These are phyloP conservation scores for Talaromyces sp. DNA, from an alignment of 2,329 filamentous ascomycete species.

Conservation along the genomic window DNA sequence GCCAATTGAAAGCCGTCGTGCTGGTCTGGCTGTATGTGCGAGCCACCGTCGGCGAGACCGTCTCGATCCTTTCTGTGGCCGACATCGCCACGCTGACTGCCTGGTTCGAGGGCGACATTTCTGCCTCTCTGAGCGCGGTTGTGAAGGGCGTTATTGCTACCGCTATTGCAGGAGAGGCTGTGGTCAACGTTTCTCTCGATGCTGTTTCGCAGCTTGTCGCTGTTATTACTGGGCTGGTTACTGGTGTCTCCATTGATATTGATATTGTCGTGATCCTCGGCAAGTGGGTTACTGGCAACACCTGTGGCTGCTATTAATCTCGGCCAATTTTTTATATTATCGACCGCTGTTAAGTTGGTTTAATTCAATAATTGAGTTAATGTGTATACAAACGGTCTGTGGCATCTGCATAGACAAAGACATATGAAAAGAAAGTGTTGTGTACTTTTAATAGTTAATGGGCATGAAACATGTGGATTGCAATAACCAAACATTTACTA, in stretches of 20 bases:
- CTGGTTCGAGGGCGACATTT: constrained; percentile 26
- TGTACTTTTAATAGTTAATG: neutral
- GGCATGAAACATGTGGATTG: neutral
- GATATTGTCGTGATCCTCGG: constrained; percentile 50
- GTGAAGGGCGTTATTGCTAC: constrained; percentile 27
- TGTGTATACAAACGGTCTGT: neutral
- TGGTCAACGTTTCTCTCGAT: constrained; percentile 25
- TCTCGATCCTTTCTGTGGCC: constrained; percentile 19
- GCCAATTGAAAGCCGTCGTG: constrained; percentile 31
- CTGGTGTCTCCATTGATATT: constrained; percentile 31
- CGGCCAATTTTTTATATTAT: neutral
- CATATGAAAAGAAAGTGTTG: neutral
- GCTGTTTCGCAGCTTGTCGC: constrained; percentile 31
- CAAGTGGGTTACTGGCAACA: constrained; percentile 16
- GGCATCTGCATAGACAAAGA: neutral
- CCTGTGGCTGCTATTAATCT: constrained; percentile 2
- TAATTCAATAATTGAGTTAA: neutral
- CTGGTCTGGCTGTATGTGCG: constrained; percentile 31
- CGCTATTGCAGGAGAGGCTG: constrained; percentile 25
- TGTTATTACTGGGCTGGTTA: constrained; percentile 24
- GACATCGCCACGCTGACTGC: constrained; percentile 23
- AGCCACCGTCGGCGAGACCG: constrained; percentile 21
- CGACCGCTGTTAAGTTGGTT: neutral
- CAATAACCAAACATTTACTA: neutral
- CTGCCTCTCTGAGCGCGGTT: constrained; percentile 22